Evolutionary conservation across 2,329 filamentous ascomycete genomes (phyloP), one percentile per base, ranked within the genome.

Genomic region (Geosmithia putterillii): DNA sequence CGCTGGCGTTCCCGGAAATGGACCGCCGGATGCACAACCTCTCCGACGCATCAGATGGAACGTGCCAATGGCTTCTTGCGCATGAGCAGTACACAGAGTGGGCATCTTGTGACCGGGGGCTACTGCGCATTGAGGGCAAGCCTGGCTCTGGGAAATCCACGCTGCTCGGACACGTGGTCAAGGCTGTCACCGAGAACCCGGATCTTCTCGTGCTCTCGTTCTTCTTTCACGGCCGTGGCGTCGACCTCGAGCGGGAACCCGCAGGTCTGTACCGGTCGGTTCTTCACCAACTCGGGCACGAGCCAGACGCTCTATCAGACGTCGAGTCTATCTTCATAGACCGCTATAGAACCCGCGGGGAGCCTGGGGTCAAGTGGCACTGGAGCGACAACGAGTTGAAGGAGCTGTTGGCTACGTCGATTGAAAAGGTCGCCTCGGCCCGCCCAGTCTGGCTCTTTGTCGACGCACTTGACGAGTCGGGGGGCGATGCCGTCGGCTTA

Each of bases 121-220:
- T 41, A 7, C 22, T 41, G 4, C 22, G 39, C 17, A 15, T 41
- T 15, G 14, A 15, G 18, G 39, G 39, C 14, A 41, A 41, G 21
- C 39, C 39, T 14, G 39, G 39, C 19, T 41, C 39, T 19, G 39
- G 39, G 2, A 41, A 41, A 28, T 41, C 39, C 14, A 41, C 39
- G 14, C 14, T 41, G 14, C 22, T 41, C 19, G 15, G n/a, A 12
- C 21, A 41, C 12, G 20, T 19, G 14, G 12, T 25, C 14, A 22
- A 19, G n/a, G 28, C 9, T n/a, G 9, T 40, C 7, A 2, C 17
- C n/a, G n/a, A n/a, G 20, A 25, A 41, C 2, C 10, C 23, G 2
- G 7, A n/a, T n/a, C n/a, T n/a, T n/a, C n/a, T 23, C 7, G 19
- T 22, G 3, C 17, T 41, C 20, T 10, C 21, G 1, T 41, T 41